Evolutionary conservation across 2,329 filamentous ascomycete genomes (phyloP).

Genomic region (Talaromyces amestolkiae): DNA sequence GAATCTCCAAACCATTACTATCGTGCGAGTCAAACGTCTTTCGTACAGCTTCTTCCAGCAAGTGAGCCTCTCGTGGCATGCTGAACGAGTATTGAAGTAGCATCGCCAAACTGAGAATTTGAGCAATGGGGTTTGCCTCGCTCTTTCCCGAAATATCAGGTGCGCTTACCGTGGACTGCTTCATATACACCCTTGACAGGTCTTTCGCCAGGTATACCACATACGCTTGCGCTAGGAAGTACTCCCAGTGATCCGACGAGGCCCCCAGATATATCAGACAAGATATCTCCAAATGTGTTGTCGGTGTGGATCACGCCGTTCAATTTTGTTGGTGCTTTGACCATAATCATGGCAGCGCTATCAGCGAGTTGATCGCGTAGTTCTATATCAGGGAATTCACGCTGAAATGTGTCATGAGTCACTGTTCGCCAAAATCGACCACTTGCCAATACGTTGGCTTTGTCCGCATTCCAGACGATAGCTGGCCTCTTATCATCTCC

Average conservation of each 20-base stretch:
- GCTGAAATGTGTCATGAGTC: slow-evolving; percentile 66
- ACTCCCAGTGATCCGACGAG: slow-evolving; percentile 83
- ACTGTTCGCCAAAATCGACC: slow-evolving; percentile 51
- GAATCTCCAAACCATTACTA: slow-evolving; percentile 35
- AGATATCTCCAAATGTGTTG: slow-evolving; percentile 85
- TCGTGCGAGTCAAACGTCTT: slow-evolving; percentile 67
- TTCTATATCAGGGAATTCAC: slow-evolving; percentile 76
- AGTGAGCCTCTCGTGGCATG: slow-evolving; percentile 67
- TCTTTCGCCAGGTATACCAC: slow-evolving; percentile 59
- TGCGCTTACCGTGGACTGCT: slow-evolving; percentile 86
- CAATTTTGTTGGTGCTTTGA: slow-evolving; percentile 74
- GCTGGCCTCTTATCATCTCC: slow-evolving; percentile 56
- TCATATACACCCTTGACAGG: slow-evolving; percentile 76
- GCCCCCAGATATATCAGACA: slow-evolving; percentile 80
- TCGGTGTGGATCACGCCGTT: slow-evolving; percentile 81
- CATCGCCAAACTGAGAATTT: slow-evolving; percentile 82
- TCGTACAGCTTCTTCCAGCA: slow-evolving; percentile 74
- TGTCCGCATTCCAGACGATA: slow-evolving; percentile 51
- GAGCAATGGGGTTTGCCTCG: slow-evolving; percentile 80
- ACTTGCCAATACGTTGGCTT: slow-evolving; percentile 55
- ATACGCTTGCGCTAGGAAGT: slow-evolving; percentile 73
- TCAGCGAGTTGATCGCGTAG: slow-evolving; percentile 80
- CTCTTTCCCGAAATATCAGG: slow-evolving; percentile 83
- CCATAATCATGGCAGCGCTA: slow-evolving; percentile 80
- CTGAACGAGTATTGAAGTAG: slow-evolving; percentile 83